These are phyloP conservation scores for Cucumis hystrix DNA, from an alignment of 306 rosid genomes.

Conservation along the genomic window DNA sequence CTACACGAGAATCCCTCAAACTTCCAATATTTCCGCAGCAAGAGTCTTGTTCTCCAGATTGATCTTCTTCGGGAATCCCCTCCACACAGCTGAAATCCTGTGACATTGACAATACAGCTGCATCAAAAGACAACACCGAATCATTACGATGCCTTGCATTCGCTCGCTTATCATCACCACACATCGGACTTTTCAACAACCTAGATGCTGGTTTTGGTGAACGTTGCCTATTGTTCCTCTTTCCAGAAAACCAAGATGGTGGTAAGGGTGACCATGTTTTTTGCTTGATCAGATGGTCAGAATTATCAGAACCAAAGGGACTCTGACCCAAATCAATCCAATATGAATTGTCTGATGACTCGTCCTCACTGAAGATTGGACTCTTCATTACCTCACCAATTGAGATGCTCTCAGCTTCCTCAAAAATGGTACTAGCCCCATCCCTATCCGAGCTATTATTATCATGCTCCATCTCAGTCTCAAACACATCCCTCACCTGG, in stretches of 20 bases:
- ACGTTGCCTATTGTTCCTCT: slow-evolving; percentile 31
- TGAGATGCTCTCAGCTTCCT: slow-evolving; percentile 77
- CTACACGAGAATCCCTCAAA: slow-evolving; percentile 15
- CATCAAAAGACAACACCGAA: slow-evolving; percentile 79
- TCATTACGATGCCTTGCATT: slow-evolving; percentile 33
- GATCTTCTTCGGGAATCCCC: slow-evolving; percentile 80
- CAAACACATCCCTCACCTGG: slow-evolving; percentile 85
- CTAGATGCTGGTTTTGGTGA: slow-evolving; percentile 56
- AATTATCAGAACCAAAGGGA: slow-evolving; percentile 68
- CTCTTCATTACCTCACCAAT: slow-evolving; percentile 97
- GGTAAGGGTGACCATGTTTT: slow-evolving; percentile 67
- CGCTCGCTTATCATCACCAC: slow-evolving; percentile 41
- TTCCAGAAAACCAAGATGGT: slow-evolving; percentile 59
- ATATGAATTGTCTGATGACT: slow-evolving; percentile 75
- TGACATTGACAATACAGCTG: slow-evolving; percentile 69
- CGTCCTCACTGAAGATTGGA: slow-evolving; percentile 94
- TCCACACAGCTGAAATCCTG: slow-evolving; percentile 55
- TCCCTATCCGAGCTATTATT: slow-evolving; percentile 78
- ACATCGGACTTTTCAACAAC: slow-evolving; percentile 52
- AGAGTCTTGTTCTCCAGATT: slow-evolving; percentile 24
- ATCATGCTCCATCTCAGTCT: slow-evolving; percentile 89
- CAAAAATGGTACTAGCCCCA: slow-evolving; percentile 90
- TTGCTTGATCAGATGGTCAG: slow-evolving; percentile 40
- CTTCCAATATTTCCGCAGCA: slow-evolving; percentile 25
- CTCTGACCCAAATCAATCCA: slow-evolving; percentile 99